Base-by-base conservation (phyloP, 2,329 filamentous ascomycete genomes). In the Penicillium thymicola region DNA sequence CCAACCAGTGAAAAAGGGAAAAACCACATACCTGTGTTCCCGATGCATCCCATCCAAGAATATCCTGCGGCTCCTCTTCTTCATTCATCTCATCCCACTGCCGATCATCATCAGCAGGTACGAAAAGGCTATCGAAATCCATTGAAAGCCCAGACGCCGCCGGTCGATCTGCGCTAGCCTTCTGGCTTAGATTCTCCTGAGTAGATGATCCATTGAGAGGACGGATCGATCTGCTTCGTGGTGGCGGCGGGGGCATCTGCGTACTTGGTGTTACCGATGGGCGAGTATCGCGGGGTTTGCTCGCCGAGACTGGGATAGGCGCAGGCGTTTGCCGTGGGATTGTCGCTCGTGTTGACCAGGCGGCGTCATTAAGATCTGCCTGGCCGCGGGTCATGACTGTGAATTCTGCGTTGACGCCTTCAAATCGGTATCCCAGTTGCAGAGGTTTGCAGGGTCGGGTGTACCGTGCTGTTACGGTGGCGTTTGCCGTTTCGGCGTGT, bases 301-400 rank as follows among this genome's bases (percentile, higher is more conserved):
- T 49, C 5, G 54, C 41, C 59, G 54, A 66, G 52, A 53, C 62
- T 14, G 56, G 65, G 52, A 69, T 59, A 59, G 61, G 67, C 42
- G 62, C 72, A 43, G 70, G 76, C 51, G 68, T 71, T 65, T 70
- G 71, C 49, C 72, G 72, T 48, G 70, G 68, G 47, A 69, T 74
- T 58, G 68, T 73, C 57, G 67, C 73, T 49, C 69, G 75, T 54
- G 74, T 78, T 52, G 73, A 76, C 32, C 61, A 67, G 5, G 78
- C 73, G 5, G 70, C 65, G 27, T 72, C 69, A 18, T 72, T 72
- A 18, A 41, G 52, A 16, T 71, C 76, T 28, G 77, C 75, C 51
- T 85, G 82, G 34, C 85, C 85, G 54, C 80, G 80, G 21, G 85
- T 88, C 85, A 87, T 87, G 41, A 88, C 72, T 2, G 82, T 87